Evolutionary conservation across 1,284 basidiomycete genomes (phyloP), one percentile per base, ranked within the genome.

Genomic region (Mycosarcoma mackinlayi): DNA sequence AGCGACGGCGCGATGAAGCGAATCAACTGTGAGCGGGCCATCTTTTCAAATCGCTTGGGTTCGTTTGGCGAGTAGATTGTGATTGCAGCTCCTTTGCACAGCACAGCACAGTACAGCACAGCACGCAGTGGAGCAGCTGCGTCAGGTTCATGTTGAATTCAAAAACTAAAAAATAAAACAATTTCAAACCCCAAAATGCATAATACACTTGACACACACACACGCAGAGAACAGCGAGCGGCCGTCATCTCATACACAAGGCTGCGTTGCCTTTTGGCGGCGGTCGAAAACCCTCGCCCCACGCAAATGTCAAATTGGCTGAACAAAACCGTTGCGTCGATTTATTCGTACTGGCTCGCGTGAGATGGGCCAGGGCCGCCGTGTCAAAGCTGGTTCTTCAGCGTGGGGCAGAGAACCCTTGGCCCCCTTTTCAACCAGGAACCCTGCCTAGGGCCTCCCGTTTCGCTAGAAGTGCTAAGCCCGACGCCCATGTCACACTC

Each of bases 401-500:
- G 25, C 31, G 27, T 34, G 37, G 35, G 16, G 30, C 30, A 14
- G 30, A n/a, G n/a, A n/a, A n/a, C n/a, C n/a, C 34, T 3, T 35
- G 34, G 6, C 34, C 34, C 16, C n/a, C 34, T 40, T 24, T 39
- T 38, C 3, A 24, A 38, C 35, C 4, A 18, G 16, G 28, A 57
- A 57, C 49, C 49, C 50, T 48, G 49, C 13, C 41, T n/a, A 33
- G 25, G 42, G 28, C 13, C 27, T 27, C 51, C 42, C 58, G 51
- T 63, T 19, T 55, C 33, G 39, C 61, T 35, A 64, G 61, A 45
- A 7, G 18, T 35, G 47, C 39, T 58, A 53, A 64, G 50, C 34
- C 61, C 54, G 44, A 64, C 61, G 61, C 48, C 45, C 30, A 51
- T 51, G 58, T 61, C 58, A 41, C 59, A 35, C 24, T 8, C 9